phyloP scores from a whole-genome alignment of 129 eudicot species.

The Centella asiatica region DNA sequence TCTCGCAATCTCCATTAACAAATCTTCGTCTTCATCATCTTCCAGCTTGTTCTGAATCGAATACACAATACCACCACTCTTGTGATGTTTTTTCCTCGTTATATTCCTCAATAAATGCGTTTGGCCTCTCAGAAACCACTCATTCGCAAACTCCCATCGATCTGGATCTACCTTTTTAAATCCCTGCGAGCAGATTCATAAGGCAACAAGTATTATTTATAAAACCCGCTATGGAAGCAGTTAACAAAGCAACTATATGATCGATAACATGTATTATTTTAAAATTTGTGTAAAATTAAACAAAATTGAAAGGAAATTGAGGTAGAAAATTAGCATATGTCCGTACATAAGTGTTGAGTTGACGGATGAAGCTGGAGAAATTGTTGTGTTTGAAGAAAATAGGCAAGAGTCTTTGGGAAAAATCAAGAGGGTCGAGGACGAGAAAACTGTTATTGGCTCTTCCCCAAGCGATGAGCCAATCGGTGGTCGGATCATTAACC shows the following conservation, averaged over 20 bases:
- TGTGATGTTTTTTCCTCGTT: conserved; percentile 34
- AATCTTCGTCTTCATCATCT: conserved; percentile 35
- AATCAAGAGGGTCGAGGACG: conserved; percentile 58
- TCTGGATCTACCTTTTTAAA: conserved; percentile 76
- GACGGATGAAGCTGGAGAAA: conserved; percentile 72
- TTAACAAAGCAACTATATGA: neutral
- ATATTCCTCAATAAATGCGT: conserved; percentile 44
- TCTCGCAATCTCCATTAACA: conserved; percentile 46
- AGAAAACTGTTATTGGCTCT: conserved; percentile 53
- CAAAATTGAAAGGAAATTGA: too few species aligned
- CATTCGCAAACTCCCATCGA: conserved; percentile 74
- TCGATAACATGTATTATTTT: too few species aligned
- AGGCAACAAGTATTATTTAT: neutral
- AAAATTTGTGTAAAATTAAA: neutral
- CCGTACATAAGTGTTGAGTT: conserved; percentile 76
- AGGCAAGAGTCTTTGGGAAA: conserved; percentile 55
- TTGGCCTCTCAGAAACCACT: conserved; percentile 70
- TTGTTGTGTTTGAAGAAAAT: conserved; percentile 63
- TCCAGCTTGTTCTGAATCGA: conserved; percentile 1
- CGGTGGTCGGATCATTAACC: conserved; percentile 61
- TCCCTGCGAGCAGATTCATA: conserved; percentile 34
- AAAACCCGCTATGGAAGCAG: neutral
- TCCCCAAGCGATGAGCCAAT: conserved; percentile 58
- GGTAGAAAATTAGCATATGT: too few species aligned
- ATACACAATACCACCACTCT: neutral